Conservation (phyloP, 1,284 basidiomycete species). For the Ganoderma multipileum region DNA sequence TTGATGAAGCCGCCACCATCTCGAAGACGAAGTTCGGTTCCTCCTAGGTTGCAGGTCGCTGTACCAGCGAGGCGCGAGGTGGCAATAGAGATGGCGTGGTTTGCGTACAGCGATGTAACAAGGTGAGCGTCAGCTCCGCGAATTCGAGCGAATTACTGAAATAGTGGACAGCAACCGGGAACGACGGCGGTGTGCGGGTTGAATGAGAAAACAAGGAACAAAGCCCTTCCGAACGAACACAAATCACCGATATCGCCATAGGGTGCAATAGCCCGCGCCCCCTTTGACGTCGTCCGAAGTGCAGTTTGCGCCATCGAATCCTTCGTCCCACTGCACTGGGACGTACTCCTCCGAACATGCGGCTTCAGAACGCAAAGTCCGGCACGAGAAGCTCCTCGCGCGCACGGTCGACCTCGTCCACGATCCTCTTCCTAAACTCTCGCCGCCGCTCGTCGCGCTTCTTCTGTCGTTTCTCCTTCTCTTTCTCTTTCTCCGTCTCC, state of each 20-base stretch:
- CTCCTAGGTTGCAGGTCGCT: background rate
- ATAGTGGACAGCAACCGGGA: background rate
- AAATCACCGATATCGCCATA: background rate
- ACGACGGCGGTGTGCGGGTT: background rate
- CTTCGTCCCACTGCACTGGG: no score
- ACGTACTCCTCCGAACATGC: no score
- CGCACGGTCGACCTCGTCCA: conserved; percentile 22
- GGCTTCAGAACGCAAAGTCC: conserved; percentile 18
- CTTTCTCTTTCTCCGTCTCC: background rate
- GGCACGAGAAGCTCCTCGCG: conserved; percentile 23
- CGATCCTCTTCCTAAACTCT: conserved; percentile 13
- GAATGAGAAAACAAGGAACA: background rate
- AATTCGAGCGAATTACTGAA: background rate
- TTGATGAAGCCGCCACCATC: background rate
- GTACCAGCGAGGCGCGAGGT: background rate
- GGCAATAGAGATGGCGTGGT: background rate
- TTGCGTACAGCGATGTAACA: background rate
- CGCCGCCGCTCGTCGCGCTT: conserved; percentile 20
- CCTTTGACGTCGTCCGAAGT: no score
- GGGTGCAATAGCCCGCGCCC: background rate
- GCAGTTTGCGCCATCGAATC: background rate
- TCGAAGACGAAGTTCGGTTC: background rate
- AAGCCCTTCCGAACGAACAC: background rate
- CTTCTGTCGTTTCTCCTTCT: conserved; percentile 9
- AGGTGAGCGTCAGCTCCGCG: background rate